A percentile compares a stretch with the other conserved stretches of the same genome.
These are phyloP conservation scores for Leptomonas pyrrhocoris DNA, from an alignment of 208 protist genomes.

Conservation along the genomic window DNA sequence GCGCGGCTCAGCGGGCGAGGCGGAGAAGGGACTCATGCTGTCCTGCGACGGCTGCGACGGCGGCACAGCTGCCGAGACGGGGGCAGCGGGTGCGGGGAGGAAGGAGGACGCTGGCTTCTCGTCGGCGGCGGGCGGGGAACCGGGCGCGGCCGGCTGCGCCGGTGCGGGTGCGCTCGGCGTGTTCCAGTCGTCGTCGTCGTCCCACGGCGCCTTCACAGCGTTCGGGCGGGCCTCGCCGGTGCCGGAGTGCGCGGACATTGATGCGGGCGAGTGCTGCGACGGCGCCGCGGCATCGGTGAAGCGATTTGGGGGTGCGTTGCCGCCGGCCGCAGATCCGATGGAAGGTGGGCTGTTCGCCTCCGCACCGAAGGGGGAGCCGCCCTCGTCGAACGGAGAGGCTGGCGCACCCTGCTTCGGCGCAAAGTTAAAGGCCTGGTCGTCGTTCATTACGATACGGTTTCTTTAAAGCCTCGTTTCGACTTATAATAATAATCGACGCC, in stretches of 20 bases:
- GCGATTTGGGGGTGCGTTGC: neutral
- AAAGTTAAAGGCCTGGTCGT: constrained; percentile 6
- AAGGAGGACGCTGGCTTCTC: constrained; percentile 5
- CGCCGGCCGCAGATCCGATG: neutral
- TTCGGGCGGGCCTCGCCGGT: neutral
- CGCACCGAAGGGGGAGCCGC: constrained; percentile 14
- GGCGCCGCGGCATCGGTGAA: neutral
- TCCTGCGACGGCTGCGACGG: neutral
- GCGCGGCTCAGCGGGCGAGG: constrained; percentile 21
- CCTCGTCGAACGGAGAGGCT: constrained; percentile 14
- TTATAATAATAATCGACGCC: no score
- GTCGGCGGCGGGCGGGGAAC: neutral
- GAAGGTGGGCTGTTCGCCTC: constrained; percentile 2
- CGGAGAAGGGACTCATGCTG: constrained; percentile 14
- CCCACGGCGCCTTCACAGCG: constrained; percentile 33
- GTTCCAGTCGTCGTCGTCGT: constrained; percentile 32
- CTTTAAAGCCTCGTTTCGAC: neutral
- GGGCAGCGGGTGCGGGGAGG: neutral
- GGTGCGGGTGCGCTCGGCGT: constrained; percentile 8
- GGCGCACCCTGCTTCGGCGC: constrained; percentile 18
- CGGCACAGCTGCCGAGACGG: neutral
- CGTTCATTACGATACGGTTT: constrained; percentile 16
- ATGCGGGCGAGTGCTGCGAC: constrained; percentile 1
- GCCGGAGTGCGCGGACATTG: constrained; percentile 1
- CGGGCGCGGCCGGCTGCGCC: neutral